Evolutionary conservation across 768 basidiomycete genomes (phyloP).

Genomic region (Russula virescens): DNA sequence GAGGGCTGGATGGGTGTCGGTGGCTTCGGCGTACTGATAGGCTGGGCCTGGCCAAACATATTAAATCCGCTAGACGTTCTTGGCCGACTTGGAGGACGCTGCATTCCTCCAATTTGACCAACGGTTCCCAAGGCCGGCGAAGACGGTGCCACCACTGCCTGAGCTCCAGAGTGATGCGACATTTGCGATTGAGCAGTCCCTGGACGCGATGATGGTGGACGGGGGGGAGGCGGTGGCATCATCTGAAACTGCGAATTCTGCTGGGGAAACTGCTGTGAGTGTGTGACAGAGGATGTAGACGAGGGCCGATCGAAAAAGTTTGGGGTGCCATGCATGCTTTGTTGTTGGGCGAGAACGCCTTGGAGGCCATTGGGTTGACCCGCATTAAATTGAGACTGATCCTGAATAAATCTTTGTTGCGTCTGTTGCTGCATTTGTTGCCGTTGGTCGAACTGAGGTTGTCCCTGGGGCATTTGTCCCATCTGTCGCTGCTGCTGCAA

Average conservation of each 20-base stretch:
- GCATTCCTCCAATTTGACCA: constrained; percentile 22
- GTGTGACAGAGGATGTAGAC: constrained; percentile 15
- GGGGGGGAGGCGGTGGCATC: constrained; percentile 25
- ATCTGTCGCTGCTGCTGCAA: constrained; percentile 25
- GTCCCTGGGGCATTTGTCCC: constrained; percentile 22
- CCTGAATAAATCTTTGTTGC: constrained; percentile 17
- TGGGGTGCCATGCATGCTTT: constrained; percentile 18
- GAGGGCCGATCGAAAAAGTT: constrained; percentile 23
- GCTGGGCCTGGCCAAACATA: constrained; percentile 22
- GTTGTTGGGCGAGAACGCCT: constrained; percentile 21
- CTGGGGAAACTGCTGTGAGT: constrained; percentile 19
- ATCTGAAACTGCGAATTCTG: constrained; percentile 21
- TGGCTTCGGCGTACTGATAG: constrained; percentile 19
- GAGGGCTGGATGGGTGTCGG: constrained; percentile 28
- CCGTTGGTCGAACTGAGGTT: constrained; percentile 23
- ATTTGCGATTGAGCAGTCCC: constrained; percentile 24
- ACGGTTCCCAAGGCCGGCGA: constrained; percentile 16
- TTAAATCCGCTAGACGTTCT: constrained; percentile 26
- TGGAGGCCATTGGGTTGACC: constrained; percentile 22
- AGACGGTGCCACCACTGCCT: constrained; percentile 13
- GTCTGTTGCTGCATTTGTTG: constrained; percentile 21
- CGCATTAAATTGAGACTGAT: constrained; percentile 22
- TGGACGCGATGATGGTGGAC: constrained; percentile 23
- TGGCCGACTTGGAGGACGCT: constrained; percentile 31
- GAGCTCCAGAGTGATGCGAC: constrained; percentile 16